Conservation (phyloP, 768 basidiomycete genomes). For the Glaciozyma antarctica region DNA sequence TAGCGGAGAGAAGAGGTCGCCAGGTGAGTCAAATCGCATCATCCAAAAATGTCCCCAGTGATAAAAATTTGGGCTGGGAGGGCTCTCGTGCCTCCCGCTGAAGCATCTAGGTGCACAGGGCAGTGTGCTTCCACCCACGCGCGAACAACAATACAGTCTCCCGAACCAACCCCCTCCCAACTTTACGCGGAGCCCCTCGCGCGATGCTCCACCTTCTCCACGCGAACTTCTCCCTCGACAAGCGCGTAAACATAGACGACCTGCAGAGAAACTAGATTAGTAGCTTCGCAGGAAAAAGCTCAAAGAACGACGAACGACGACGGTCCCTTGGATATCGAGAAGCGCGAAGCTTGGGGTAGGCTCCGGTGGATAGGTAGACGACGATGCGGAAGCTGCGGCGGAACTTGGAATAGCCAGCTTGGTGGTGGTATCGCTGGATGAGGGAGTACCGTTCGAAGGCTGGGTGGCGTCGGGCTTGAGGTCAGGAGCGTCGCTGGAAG, state of each 20-base stretch:
- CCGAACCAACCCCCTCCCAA: too few relatives aligned
- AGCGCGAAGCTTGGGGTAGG: slow-evolving; percentile 89
- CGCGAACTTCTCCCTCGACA: slow-evolving; percentile 39
- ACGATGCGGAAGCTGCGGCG: background rate
- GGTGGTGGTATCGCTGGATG: too few relatives aligned
- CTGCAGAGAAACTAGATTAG: background rate
- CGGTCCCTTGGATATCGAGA: slow-evolving; percentile 95
- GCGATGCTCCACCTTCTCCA: slow-evolving; percentile 36
- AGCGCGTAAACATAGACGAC: slow-evolving; percentile 6
- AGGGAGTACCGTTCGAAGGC: background rate
- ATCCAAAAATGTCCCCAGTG: too few relatives aligned
- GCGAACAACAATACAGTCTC: too few relatives aligned
- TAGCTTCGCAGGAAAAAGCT: background rate
- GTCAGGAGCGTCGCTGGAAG: background rate
- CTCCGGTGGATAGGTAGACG: slow-evolving; percentile 45
- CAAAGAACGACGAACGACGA: slow-evolving; percentile 45
- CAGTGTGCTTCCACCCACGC: too few relatives aligned
- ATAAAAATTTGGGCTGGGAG: too few relatives aligned
- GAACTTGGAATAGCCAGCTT: background rate
- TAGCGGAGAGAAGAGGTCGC: too few relatives aligned
- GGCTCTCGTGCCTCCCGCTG: too few relatives aligned
- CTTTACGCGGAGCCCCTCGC: too few relatives aligned
- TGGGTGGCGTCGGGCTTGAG: background rate
- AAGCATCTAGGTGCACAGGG: too few relatives aligned
- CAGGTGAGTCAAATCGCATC: too few relatives aligned